Percentiles rank a stretch among this genome's conserved stretches.
phyloP scores from a whole-genome alignment of 1,284 basidiomycete species.

The Puccinia horiana region DNA sequence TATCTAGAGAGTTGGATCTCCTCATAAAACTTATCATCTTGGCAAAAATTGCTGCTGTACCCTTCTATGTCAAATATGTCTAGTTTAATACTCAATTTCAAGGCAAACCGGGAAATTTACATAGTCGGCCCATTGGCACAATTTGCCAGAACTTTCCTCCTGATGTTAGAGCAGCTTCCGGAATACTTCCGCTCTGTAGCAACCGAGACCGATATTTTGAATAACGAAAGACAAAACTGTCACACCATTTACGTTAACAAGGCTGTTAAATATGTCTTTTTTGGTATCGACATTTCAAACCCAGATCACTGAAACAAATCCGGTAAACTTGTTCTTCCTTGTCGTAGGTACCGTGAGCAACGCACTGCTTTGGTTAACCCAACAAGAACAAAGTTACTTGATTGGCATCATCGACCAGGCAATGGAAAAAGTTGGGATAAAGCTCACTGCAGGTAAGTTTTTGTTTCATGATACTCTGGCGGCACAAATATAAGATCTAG shows the following conservation, averaged over 20 bases:
- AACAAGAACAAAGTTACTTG: background rate
- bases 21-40: too few relatives aligned
- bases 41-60: too few relatives aligned
- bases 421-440: background rate
- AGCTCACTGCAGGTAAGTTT: too few relatives aligned
- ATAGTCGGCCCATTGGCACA: background rate
- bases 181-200: background rate
- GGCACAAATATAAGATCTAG: too few relatives aligned
- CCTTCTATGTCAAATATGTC: background rate
- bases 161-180: background rate
- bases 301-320: background rate
- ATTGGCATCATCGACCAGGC: background rate
- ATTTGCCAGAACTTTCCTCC: background rate
- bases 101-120: background rate
- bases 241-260: background rate
- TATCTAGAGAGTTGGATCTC: too few relatives aligned
- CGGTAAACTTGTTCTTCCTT: background rate
- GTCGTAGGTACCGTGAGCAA: background rate
- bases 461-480: too few relatives aligned
- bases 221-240: background rate
- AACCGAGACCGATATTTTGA: background rate
- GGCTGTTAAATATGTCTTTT: background rate
- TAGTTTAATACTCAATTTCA: background rate
- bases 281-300: background rate
- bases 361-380: background rate